Base-by-base conservation (phyloP, 1,284 basidiomycete genomes). In the Puccinia horiana region DNA sequence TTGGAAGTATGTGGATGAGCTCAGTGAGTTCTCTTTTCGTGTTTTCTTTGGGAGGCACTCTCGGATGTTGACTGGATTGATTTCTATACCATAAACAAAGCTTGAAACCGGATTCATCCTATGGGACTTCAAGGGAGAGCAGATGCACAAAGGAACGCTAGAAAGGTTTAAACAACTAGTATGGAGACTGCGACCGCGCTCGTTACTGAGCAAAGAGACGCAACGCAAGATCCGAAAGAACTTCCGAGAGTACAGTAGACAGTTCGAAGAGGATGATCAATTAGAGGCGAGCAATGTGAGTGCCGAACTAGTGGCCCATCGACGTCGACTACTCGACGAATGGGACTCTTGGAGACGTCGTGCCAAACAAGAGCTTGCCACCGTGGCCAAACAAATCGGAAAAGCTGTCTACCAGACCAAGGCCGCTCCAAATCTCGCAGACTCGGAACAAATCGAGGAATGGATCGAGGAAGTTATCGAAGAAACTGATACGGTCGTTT, bases 151-250 rank as follows among this genome's bases (percentile, higher is more conserved):
- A 83, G 91, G 95, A 83, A 76, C 84, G 54, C 90, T 93, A 84
- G 97, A 99, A 87, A 92, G 93, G 83, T 99, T 99, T 91, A 99
- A 99, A 90, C 97, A 99, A 88, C 95, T 99, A 88, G 90, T 98
- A 82, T 99, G 97, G 97, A 92, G 97, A 52, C 96, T 96, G 56
- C 92, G 97, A 35, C 95, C 97, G 4, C 91, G 92, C 47, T 93
- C 94, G 8, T 89, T 99, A 79, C 90, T 99, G 81, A 90, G 91
- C 83, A 95, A 93, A 87, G 95, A 98, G 82, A 91, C 95, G 84
- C 95, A 98, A 87, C 92, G 92, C 85, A 91, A 90, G 83, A 92
- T 99, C 83, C 91, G 94, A 84, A 93, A 92, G 88, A 97, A 95
- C 87, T 90, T 99, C 85, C 92, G 93, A 84, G 96, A 99, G 87